Percentiles rank a stretch among this genome's conserved stretches.
phyloP scores from a whole-genome alignment of 352 stramenopile genomes.

The Phytophthora pseudosyringae region DNA sequence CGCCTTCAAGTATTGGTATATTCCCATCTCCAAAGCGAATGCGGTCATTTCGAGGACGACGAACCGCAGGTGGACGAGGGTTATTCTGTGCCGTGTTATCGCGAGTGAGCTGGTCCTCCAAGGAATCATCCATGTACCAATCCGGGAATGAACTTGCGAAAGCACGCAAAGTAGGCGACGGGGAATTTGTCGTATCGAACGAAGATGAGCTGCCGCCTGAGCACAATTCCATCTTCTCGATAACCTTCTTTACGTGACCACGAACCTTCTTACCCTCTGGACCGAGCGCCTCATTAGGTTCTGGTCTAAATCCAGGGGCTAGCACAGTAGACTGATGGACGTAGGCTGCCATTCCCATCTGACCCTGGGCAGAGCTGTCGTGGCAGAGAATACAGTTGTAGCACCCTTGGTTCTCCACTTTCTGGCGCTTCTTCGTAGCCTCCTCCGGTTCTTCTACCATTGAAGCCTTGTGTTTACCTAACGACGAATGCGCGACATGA shows the following conservation, averaged over 20 bases:
- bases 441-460: slow-evolving; percentile 39
- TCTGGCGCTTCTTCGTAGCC: slow-evolving; percentile 53
- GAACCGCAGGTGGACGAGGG: slow-evolving; percentile 31
- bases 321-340: slow-evolving; percentile 90
- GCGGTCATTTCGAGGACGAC: slow-evolving; percentile 52
- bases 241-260: slow-evolving; percentile 67
- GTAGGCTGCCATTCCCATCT: slow-evolving; percentile 87
- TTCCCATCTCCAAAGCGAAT: slow-evolving; percentile 48
- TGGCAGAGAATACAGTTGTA: slow-evolving; percentile 89
- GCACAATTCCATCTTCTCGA: slow-evolving; percentile 90
- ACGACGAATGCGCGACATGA: slow-evolving; percentile 25
- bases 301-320: slow-evolving; percentile 74
- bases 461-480: slow-evolving; percentile 60
- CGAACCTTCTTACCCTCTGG: slow-evolving; percentile 60
- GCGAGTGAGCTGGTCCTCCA: slow-evolving; percentile 58
- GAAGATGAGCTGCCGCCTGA: slow-evolving; percentile 54
- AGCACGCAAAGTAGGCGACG: slow-evolving; percentile 64
- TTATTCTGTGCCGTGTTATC: slow-evolving; percentile 54
- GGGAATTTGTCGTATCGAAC: slow-evolving; percentile 44
- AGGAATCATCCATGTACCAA: slow-evolving; percentile 65
- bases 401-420: slow-evolving; percentile 45
- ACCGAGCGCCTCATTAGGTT: slow-evolving; percentile 66
- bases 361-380: slow-evolving; percentile 75
- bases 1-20: slow-evolving; percentile 61
- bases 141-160: slow-evolving; percentile 70